Conservation (phyloP, 2,329 filamentous ascomycete species). For the Colletotrichum cordylinicola region DNA sequence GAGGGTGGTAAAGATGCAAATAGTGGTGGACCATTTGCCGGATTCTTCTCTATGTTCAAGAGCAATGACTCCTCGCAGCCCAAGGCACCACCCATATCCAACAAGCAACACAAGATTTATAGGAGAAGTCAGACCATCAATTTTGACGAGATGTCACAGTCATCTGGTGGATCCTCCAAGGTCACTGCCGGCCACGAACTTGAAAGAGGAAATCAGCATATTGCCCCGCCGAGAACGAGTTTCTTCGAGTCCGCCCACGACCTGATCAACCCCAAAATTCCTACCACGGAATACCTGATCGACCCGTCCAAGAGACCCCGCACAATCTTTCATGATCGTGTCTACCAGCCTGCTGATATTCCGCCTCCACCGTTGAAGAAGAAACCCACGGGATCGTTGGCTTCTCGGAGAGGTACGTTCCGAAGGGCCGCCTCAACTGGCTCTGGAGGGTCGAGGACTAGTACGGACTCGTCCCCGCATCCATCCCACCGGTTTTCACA, state of each 20-base stretch:
- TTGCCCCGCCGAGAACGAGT: constrained; percentile 85
- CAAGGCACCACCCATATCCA: constrained; percentile 54
- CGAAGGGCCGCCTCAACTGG: constrained; percentile 22
- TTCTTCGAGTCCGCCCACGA: constrained; percentile 96
- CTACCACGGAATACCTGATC: constrained; percentile 79
- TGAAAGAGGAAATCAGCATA: constrained; percentile 52
- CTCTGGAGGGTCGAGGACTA: constrained; percentile 22
- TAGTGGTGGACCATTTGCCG: constrained; percentile 60
- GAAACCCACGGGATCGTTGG: constrained; percentile 42
- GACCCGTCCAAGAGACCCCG: constrained; percentile 82
- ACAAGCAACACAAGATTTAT: constrained; percentile 74
- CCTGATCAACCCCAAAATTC: constrained; percentile 87
- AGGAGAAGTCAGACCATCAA: constrained; percentile 78
- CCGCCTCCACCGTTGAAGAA: constrained; percentile 77
- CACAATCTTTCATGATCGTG: constrained; percentile 95
- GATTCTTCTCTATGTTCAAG: constrained; percentile 78
- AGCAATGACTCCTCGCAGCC: constrained; percentile 47
- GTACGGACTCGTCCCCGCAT: constrained; percentile 23
- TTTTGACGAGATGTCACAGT: constrained; percentile 40
- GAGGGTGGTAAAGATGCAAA: constrained; percentile 15
- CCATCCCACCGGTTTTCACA: constrained; percentile 37
- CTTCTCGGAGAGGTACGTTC: constrained; percentile 36
- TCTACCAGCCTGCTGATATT: constrained; percentile 94
- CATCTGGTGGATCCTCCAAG: constrained; percentile 40
- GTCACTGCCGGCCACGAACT: constrained; percentile 59